Evolutionary conservation across 164 flowering plant genomes (phyloP).

Genomic region (Cinnamomum micranthum): DNA sequence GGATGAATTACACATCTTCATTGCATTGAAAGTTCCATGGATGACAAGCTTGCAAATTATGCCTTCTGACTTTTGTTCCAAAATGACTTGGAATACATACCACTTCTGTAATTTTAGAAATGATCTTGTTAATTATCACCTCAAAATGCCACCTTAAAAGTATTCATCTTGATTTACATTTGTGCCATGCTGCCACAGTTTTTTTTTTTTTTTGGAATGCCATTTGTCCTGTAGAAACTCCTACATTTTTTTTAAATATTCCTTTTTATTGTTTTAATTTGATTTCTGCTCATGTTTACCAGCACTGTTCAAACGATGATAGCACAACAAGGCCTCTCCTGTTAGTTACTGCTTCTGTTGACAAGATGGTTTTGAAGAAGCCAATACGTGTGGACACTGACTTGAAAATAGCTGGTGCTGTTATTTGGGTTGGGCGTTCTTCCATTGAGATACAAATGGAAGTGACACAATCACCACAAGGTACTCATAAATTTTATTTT

Average conservation of each 20-base stretch:
- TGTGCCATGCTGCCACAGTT: background rate
- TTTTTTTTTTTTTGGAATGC: background rate
- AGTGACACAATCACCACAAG: constrained; percentile 50
- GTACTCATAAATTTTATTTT: constrained; percentile 14
- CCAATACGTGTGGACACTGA: constrained; percentile 67
- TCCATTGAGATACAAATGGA: constrained; percentile 83
- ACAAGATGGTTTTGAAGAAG: constrained; percentile 73
- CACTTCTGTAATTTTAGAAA: background rate
- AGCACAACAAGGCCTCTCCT: constrained; percentile 66
- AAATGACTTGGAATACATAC: background rate
- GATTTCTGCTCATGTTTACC: constrained; percentile 8
- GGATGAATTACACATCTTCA: too few relatives aligned
- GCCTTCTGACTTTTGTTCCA: background rate
- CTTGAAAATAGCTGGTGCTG: constrained; percentile 69
- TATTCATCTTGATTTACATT: background rate
- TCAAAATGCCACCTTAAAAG: background rate
- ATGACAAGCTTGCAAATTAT: background rate
- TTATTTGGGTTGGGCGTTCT: constrained; percentile 90
- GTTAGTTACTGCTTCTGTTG: constrained; percentile 92
- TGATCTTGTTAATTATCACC: too few relatives aligned
- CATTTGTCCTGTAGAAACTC: background rate
- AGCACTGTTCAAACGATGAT: constrained; percentile 76
- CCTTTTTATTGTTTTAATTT: background rate
- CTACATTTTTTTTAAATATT: background rate
- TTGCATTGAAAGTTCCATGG: background rate